Evolutionary conservation across 257 asterid genomes (phyloP), one percentile per base, ranked within the genome.

Genomic region (Solanum sitiens): DNA sequence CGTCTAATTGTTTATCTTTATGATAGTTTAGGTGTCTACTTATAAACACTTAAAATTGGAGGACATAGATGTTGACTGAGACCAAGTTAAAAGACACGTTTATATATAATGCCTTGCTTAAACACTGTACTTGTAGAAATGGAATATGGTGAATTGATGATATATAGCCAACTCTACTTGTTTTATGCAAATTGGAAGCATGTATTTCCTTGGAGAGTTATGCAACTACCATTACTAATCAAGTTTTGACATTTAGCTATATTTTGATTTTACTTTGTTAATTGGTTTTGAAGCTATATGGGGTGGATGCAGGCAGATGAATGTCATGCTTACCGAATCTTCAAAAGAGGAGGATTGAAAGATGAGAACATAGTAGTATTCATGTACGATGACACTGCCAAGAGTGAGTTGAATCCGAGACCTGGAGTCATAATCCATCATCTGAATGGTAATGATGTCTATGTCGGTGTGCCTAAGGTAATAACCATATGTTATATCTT

Each of bases 381-480:
- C 94, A 95, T 97, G 98, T 93, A 95, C 23, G 98, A 97, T 89
- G 98, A 97, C 87, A 97, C 94, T 8, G 99, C 96, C 7, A 89
- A 56, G 45, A 92, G 89, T 86, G 91, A 82, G 12, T 56, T 91
- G 82, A 97, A 97, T 91, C 98, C 98, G n/a, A 90, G 96, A 45
- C 94, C 90, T 25, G 98, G 98, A 61, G 89, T 93, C 27, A 89
- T 97, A 53, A 95, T 97, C 88, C 95, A 95, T 86, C 94, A 88
- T 86, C 98, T 98, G 3, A 87, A 87, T 0, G 98, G 99, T 18
- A 92, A 65, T 11, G 95, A 94, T 85, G 99, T 95, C 86, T 97
- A 97, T 77, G 93, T 88, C 0, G 98, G 98, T 25, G 97, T 97
- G 75, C 98, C 98, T 0, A 97, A 97, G 98, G 99, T 94, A 89